Evolutionary conservation across 2,329 filamentous ascomycete species (phyloP), one percentile per base, ranked within the genome.

Genomic region (Alternaria sp.): DNA sequence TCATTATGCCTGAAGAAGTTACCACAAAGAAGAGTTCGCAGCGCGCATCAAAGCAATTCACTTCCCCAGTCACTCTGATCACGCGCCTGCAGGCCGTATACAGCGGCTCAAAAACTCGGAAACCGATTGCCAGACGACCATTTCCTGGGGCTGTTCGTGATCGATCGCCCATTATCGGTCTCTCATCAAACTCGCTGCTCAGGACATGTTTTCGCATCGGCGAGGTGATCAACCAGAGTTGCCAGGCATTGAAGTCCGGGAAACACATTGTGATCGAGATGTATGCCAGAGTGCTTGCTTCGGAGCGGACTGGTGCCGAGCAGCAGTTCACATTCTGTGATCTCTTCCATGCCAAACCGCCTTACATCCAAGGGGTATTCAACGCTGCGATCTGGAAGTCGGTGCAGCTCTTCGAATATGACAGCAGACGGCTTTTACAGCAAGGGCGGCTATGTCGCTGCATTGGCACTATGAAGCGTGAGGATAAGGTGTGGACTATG

Each of bases 301-400:
- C 88, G 0, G 82, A 78, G 53, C 83, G 88, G 0, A 84, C 88
- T 55, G 74, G 77, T 11, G 45, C 54, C 5, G 85, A 82, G 61
- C 88, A 91, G 68, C 80, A 85, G 54, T 90, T 91, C 61, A 81
- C 85, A n/a, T 84, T 91, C 49, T 79, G 80, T 37, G 88, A 90
- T 65, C 72, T 91, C 0, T 88, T 86, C 64, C 84, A 86, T 59
- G 81, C 86, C 21, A 80, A 79, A 10, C 82, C 83, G 5, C 88
- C 87, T 0, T 85, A 84, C 54, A 71, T 86, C 60, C 76, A 82
- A 51, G 80, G 80, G 0, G 66, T 77, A 1, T 82, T 82, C 37
- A 72, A 78, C 44, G 66, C 68, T 14, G 55, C 58, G 2, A 77
- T 83, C 28, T 85, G 81, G 80, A 80, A 80, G 61, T 74, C 78